phyloP scores from a whole-genome alignment of 1,284 basidiomycete species.

The Pseudozyma sp. region DNA sequence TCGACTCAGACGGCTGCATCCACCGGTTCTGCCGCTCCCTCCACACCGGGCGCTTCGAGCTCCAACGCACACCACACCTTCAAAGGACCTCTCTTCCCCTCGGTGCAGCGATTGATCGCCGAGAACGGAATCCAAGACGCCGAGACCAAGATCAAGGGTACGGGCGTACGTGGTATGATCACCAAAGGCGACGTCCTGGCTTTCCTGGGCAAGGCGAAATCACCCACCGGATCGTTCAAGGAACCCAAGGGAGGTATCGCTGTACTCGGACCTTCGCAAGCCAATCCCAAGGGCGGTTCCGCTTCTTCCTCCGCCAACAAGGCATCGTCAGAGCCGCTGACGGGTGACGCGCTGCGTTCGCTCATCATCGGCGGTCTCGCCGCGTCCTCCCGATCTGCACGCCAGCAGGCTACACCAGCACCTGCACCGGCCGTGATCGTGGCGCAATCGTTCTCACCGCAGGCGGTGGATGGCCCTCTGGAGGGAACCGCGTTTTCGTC shows the following conservation, averaged over 20 bases:
- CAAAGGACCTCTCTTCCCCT: conserved; percentile 64
- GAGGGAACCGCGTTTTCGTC: conserved; percentile 31
- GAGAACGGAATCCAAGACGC: conserved; percentile 65
- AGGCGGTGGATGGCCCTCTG: conserved; percentile 27
- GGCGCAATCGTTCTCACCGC: conserved; percentile 27
- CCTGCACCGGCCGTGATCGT: conserved; percentile 6
- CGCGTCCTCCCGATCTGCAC: conserved; percentile 26
- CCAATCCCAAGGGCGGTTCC: conserved; percentile 34
- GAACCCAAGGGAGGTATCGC: conserved; percentile 49
- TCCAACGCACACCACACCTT: conserved; percentile 37
- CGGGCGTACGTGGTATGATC: conserved; percentile 69
- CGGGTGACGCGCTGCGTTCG: conserved; percentile 43
- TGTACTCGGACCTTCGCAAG: conserved; percentile 50
- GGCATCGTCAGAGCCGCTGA: conserved; percentile 37
- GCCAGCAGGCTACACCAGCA: conserved; percentile 17
- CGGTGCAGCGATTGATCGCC: conserved; percentile 67
- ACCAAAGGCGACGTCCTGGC: conserved; percentile 71
- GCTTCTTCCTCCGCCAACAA: conserved; percentile 17
- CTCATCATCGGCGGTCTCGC: conserved; percentile 56
- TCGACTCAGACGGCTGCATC: conserved; percentile 42
- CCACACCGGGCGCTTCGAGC: conserved; percentile 30
- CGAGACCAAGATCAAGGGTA: conserved; percentile 68
- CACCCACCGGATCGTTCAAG: conserved; percentile 61
- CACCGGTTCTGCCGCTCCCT: conserved; percentile 26
- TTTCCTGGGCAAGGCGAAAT: conserved; percentile 64